Evolutionary conservation across 495 filamentous ascomycete genomes (phyloP), one percentile per base, ranked within the genome.

Genomic region (Penicillium robsamsonii): DNA sequence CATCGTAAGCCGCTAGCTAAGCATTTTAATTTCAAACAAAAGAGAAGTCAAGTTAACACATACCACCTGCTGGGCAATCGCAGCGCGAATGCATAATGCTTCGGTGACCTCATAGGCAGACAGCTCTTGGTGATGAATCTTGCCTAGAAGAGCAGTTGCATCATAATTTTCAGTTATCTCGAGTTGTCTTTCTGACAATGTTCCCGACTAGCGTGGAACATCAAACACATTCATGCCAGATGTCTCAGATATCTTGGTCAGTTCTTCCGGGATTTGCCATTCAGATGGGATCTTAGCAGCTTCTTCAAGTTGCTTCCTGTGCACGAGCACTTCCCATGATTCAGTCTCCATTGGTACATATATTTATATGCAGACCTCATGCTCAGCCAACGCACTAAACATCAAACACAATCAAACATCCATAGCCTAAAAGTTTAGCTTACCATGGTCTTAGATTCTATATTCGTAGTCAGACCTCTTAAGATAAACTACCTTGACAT

Each of bases 61-160:
- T 29, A 46, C 44, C 41, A 70, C 38, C 48, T 68, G 69, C 47
- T 72, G 69, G 0, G 63, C 62, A n/a, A 70, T 62, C 4, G 68
- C 69, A 7, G 71, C 70, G 6, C 79, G 70, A 61, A 85, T 87
- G 65, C 79, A 81, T 65, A 85, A 85, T 2, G 81, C 81, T 5
- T 64, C 71, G 3, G 75, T 74, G 3, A 85, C 80, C 57, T 45
- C 41, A 17, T 41, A 31, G 3, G 35, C 22, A 22, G 41, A 29
- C 77, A 73, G 22, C 67, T 81, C 75, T 40, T 4, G 50, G 17
- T 0, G 53, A 46, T n/a, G 17, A 3, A 78, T 56, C 17, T 64
- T 59, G 3, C 9, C 15, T 2, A 53, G 18, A 3, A 53, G 20
- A 35, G 45, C 50, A 25, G 50, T 53, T 3, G 46, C 54, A 29